These are phyloP conservation scores for Cicer arietinum DNA, from an alignment of 306 rosid species.

Conservation along the genomic window DNA sequence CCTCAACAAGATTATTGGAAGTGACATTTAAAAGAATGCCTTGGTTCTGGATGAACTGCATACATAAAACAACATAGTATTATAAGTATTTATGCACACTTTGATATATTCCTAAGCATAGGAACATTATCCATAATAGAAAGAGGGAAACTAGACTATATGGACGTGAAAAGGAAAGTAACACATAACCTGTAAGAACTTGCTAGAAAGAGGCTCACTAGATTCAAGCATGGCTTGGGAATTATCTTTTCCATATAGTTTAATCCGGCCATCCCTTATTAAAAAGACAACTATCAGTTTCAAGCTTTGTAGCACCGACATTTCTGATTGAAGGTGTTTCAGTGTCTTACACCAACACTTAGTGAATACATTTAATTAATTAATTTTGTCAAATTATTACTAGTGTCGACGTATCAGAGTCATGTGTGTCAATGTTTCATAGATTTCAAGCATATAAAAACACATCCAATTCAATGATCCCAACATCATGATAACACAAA, in stretches of 20 bases:
- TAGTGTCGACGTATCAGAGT: too few species aligned
- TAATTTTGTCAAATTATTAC: too few species aligned
- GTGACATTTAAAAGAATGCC: slow-evolving; percentile 77
- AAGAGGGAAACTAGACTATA: slow-evolving; percentile 10
- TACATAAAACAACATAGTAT: slow-evolving; percentile 35
- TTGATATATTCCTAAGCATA: slow-evolving; percentile 12
- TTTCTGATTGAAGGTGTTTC: too few species aligned
- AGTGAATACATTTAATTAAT: too few species aligned
- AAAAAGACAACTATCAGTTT: slow-evolving; percentile 34
- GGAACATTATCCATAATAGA: slow-evolving; percentile 13
- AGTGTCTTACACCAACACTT: too few species aligned
- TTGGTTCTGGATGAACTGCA: slow-evolving; percentile 80
- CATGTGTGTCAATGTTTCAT: too few species aligned
- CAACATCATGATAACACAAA: not conserved
- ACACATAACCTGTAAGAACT: slow-evolving; percentile 70
- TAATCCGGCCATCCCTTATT: slow-evolving; percentile 81
- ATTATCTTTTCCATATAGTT: slow-evolving; percentile 79
- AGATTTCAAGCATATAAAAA: slow-evolving; percentile 6
- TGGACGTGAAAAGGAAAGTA: slow-evolving; percentile 19
- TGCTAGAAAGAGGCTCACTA: slow-evolving; percentile 68
- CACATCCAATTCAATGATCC: slow-evolving; percentile 11
- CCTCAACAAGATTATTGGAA: slow-evolving; percentile 78
- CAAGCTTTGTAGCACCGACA: not conserved
- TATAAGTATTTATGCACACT: slow-evolving; percentile 13
- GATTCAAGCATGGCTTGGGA: slow-evolving; percentile 82